Evolutionary conservation across 768 basidiomycete species (phyloP), one percentile per base, ranked within the genome.

Genomic region (Rhodotorula graminis): DNA sequence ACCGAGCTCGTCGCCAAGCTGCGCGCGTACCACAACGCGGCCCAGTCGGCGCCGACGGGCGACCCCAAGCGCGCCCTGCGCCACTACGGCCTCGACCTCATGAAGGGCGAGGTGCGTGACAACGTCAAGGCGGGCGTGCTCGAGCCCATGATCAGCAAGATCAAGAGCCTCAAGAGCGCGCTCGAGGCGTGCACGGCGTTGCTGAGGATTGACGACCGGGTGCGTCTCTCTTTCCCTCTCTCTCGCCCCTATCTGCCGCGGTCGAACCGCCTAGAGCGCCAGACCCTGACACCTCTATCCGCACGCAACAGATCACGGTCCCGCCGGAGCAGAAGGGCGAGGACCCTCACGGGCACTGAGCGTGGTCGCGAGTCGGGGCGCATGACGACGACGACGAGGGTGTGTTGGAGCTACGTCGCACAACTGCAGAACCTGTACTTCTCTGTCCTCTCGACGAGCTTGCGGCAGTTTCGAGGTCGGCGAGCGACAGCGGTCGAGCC

Each of bases 1-100:
- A 98, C 95, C 2, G 92, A 97, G 67, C 87, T 99, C 29, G 93
- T 99, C 52, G 94, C 96, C 31, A 97, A 97, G 82, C 84, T 99
- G 61, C 89, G 96, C 63, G 89, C 94, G 18, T 98, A 94, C 83
- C 96, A 99, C 84, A 93, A 93, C 77, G 90, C 92, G 58, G 94
- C 94, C 7, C 95, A 96, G 82, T 93, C 89, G 76, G 95, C 93
- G 5, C 89, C 92, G 4, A 85, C 84, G 0, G 90, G 91, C 53
- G 96, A 98, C 82, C 90, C 92, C 25, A 95, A 93, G 83, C 92
- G 96, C 81, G 87, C 83, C 11, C 84, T 97, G 52, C 82, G 94
- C 81, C 90, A 91, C 71, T 98, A 96, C 81, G 96, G 96, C 2
- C 86, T 99, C 70, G 96, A 99, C 82, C 84, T 99, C 61, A 83